Evolutionary conservation across 2,329 filamentous ascomycete species (phyloP).

Genomic region (Cytospora chrysosperma): DNA sequence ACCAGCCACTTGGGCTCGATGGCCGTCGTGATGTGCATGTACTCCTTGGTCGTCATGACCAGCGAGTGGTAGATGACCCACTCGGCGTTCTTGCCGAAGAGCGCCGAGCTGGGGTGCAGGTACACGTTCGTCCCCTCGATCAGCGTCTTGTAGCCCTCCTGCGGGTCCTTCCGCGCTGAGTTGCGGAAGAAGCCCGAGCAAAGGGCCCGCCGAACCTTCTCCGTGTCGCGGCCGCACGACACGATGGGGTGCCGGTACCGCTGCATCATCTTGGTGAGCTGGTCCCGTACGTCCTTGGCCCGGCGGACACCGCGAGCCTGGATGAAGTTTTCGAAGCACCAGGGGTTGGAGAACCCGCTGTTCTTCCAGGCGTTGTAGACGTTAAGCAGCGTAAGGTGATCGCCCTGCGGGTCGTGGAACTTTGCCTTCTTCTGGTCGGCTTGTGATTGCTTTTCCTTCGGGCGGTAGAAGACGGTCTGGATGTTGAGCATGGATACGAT

Average conservation of each 20-base stretch:
- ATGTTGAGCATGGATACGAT: constrained; percentile 95
- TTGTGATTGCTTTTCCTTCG: constrained; percentile 94
- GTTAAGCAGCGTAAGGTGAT: constrained; percentile 92
- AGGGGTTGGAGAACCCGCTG: constrained; percentile 76
- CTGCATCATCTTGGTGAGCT: constrained; percentile 91
- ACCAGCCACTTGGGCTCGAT: constrained; percentile 96
- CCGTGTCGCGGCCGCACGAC: constrained; percentile 84
- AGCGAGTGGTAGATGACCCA: constrained; percentile 93
- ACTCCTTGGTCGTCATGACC: constrained; percentile 93
- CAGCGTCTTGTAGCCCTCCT: constrained; percentile 96
- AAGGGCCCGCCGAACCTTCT: constrained; percentile 82
- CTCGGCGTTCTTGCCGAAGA: constrained; percentile 95
- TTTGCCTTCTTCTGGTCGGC: constrained; percentile 97
- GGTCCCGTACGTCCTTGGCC: constrained; percentile 87
- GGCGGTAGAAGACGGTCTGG: constrained; percentile 85
- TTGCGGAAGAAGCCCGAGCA: constrained; percentile 97
- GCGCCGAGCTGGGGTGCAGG: constrained; percentile 84
- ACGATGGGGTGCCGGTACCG: constrained; percentile 80
- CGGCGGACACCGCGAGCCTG: constrained; percentile 86
- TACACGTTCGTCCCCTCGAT: constrained; percentile 95
- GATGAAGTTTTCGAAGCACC: constrained; percentile 98
- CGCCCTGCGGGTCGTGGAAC: constrained; percentile 92
- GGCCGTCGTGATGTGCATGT: constrained; percentile 91
- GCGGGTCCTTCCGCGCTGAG: constrained; percentile 87
- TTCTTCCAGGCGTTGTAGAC: constrained; percentile 98